Evolutionary conservation across 805 yeast genomes (phyloP), one percentile per base, ranked within the genome.

Genomic region (Hanseniaspora guilliermondii): DNA sequence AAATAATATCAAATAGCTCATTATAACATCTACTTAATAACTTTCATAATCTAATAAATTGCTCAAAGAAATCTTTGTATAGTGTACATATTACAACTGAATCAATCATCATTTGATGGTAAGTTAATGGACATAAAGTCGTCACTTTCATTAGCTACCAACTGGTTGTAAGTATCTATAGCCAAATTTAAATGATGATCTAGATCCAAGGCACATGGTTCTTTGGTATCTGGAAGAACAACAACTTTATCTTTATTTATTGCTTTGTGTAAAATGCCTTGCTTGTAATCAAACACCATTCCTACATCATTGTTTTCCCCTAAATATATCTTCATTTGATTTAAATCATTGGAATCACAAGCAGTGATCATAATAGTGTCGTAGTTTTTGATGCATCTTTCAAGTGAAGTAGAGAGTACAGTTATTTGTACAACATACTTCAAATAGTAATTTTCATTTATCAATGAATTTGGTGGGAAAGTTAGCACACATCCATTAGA

Each of bases 71-170:
- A 17, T 38, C 8, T 14, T 2, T 6, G 24, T 25, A 22, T 3
- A 39, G 27, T 16, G 14, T 24, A 22, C 14, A 14, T 39, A 14
- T 22, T 4, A 22, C 27, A 11, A 38, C 24, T 19, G 7, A 5
- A n/a, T 25, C 33, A 39, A 8, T 49, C 53, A 42, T 49, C 53
- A 11, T 49, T 49, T 25, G 35, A 32, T 27, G 55, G 55, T 7
- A 52, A 30, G n/a, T 44, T 30, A 3, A 52, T 44, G 7, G 55
- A 42, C 49, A 52, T 44, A 19, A 52, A 52, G 17, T 44, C 55
- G 4, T 33, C 19, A 11, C 27, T 27, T 2, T 32, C 16, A 6
- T 25, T 7, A 11, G 19, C 17, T 19, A 35, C 1, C 6, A 50
- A 11, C 14, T 6, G 8, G 32, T 32, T 24, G 22, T 44, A 44